Base-by-base conservation (phyloP, 2,329 filamentous ascomycete genomes). In the Phialophora macrospora region DNA sequence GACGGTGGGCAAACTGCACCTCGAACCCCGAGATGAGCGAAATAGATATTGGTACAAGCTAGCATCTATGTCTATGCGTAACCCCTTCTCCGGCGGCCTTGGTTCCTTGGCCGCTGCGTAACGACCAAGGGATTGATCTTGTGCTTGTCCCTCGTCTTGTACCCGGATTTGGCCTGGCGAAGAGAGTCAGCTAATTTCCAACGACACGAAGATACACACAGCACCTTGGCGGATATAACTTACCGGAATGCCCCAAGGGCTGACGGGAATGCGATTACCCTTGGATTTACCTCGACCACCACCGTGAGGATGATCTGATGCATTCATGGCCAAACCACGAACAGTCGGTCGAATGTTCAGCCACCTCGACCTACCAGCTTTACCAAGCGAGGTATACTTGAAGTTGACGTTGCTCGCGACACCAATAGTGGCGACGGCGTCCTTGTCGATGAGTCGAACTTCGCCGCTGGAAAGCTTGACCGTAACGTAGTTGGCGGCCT, bases 261-360 rank as follows among this genome's bases (percentile, higher is more conserved):
- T 97, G 73, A 95, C 92, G 38, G 96, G 95, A 76, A 96, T 85
- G 68, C 93, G 88, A 77, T 97, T 97, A 87, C 95, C 93, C 91
- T 99, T 99, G 64, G 93, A 97, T 83, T 99, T 99, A 83, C 95
- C 95, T 85, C 96, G 88, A 80, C 95, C 95, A 90, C 95, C 95
- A 86, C 95, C 95, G 79, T 99, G 95, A 75, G 95, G 95, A 85
- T 99, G 95, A 76, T 99, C 95, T 74, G 88, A 91, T 88, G 94
- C 93, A 83, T 99, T 99, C 96, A 99, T 99, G 69, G 96, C 95
- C 73, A 98, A 82, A 90, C 95, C 96, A 83, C 96, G 89, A 52
- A 99, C 95, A 0, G 95, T 97, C 17, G 95, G 95, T 72, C 95
- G 85, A 75, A 96, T 97, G 76, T 95, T 95, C 71, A 98, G 80